Conservation (phyloP, 202 grass and related monocot species). For the Saccharum hybrid region DNA sequence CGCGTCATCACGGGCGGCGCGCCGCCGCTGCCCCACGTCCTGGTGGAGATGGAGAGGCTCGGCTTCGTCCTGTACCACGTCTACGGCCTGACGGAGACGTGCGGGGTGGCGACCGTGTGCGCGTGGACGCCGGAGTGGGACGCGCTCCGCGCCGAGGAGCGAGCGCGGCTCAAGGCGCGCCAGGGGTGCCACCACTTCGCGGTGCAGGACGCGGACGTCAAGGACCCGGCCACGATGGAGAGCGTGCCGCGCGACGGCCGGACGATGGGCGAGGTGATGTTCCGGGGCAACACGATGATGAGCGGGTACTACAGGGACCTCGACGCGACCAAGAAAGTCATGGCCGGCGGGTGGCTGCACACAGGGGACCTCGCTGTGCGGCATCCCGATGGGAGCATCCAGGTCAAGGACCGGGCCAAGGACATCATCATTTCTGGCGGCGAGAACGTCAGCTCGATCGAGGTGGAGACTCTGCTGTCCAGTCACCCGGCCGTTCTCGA, state of each 20-base stretch:
- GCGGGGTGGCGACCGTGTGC: constrained; percentile 57
- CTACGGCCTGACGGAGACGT: constrained; percentile 83
- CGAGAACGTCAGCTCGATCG: constrained; percentile 85
- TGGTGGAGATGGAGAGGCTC: constrained; percentile 60
- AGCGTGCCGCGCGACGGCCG: constrained; percentile 61
- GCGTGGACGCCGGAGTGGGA: constrained; percentile 84
- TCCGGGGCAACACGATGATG: constrained; percentile 87
- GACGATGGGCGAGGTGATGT: constrained; percentile 78
- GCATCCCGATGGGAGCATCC: constrained; percentile 66
- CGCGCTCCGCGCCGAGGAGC: constrained; percentile 46
- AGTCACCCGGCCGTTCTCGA: constrained; percentile 68
- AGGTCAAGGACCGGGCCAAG: constrained; percentile 76
- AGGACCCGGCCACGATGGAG: constrained; percentile 70
- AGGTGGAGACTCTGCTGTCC: constrained; percentile 70
- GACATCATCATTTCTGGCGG: constrained; percentile 86
- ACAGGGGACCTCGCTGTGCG: constrained; percentile 65
- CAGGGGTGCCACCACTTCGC: constrained; percentile 74
- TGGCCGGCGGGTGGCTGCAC: constrained; percentile 71
- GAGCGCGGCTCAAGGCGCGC: constrained; percentile 53
- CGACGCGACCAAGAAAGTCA: constrained; percentile 52
- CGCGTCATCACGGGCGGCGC: constrained; percentile 66
- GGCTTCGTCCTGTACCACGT: constrained; percentile 64
- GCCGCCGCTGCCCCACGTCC: constrained; percentile 52
- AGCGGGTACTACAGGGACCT: constrained; percentile 75
- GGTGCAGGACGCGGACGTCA: constrained; percentile 62